phyloP scores from a whole-genome alignment of 352 stramenopile genomes.

The Plasmopara viticola region DNA sequence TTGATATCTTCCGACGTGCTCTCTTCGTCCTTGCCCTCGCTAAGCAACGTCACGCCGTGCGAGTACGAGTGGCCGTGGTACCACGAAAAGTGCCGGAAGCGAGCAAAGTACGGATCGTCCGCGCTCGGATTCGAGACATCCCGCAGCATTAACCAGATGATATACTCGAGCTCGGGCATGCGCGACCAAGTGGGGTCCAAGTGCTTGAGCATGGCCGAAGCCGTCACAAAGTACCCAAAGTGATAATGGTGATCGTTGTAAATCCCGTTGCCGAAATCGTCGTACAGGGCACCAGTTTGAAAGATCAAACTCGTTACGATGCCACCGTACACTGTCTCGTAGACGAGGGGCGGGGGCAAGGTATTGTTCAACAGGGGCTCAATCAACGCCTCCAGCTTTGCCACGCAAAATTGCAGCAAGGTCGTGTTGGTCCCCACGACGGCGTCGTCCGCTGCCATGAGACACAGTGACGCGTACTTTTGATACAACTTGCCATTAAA shows the following conservation, averaged over 20 bases:
- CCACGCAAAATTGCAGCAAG: conserved; percentile 38
- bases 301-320: conserved; percentile 46
- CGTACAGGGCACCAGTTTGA: conserved; percentile 36
- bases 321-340: conserved; percentile 62
- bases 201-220: conserved; percentile 54
- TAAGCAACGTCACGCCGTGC: conserved; percentile 49
- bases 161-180: conserved; percentile 47
- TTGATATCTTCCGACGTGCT: conserved; percentile 77
- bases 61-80: conserved; percentile 70
- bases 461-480: conserved; percentile 73
- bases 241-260: conserved; percentile 86
- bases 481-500: conserved; percentile 73
- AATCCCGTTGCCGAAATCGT: conserved; percentile 67
- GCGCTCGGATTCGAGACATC: conserved; percentile 64
- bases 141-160: conserved; percentile 62
- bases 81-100: conserved; percentile 74
- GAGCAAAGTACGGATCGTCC: conserved; percentile 47
- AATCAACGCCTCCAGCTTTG: conserved; percentile 53
- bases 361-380: conserved; percentile 56
- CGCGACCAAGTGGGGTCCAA: conserved; percentile 53
- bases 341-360: conserved; percentile 41
- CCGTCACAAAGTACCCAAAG: conserved; percentile 68
- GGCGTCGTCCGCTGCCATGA: conserved; percentile 50
- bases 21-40: conserved; percentile 70
- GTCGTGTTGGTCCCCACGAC: conserved; percentile 44